phyloP scores from a whole-genome alignment of 1,139 yeast genomes.

The Saccharomyces uvarum region DNA sequence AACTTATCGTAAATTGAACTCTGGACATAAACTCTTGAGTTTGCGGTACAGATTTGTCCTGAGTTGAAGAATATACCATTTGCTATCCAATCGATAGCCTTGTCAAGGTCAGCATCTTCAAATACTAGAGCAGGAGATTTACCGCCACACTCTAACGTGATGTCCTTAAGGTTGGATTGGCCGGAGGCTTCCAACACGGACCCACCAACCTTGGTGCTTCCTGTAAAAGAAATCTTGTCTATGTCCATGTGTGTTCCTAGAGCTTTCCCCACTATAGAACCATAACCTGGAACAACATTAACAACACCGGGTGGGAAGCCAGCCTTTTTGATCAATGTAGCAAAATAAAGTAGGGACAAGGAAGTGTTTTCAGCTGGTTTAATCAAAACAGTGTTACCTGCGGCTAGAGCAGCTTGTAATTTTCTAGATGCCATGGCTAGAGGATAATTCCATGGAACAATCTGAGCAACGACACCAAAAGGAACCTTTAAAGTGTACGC shows the following conservation, averaged over 20 bases:
- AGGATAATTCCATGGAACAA: conserved; percentile 74
- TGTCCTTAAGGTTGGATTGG: conserved; percentile 55
- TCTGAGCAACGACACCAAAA: conserved; percentile 69
- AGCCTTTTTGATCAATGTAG: conserved; percentile 50
- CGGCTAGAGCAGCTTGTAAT: conserved; percentile 60
- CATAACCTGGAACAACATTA: conserved; percentile 51
- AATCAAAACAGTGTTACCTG: conserved; percentile 60
- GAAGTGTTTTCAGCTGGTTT: conserved; percentile 67
- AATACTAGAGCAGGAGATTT: conserved; percentile 70
- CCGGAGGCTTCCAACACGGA: conserved; percentile 52
- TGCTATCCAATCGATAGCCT: conserved; percentile 81
- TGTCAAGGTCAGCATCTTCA: conserved; percentile 68
- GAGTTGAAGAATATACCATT: conserved; percentile 75
- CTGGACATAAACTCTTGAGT: conserved; percentile 74
- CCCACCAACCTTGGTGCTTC: conserved; percentile 50
- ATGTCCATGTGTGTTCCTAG: conserved; percentile 50
- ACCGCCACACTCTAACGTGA: conserved; percentile 90
- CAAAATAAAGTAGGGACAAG: conserved; percentile 49
- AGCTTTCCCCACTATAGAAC: conserved; percentile 51
- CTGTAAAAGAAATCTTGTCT: conserved; percentile 63
- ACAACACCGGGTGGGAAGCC: conserved; percentile 71
- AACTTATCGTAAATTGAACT: conserved; percentile 58
- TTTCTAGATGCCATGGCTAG: conserved; percentile 66
- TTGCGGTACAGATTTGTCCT: conserved; percentile 90
- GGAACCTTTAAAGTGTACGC: conserved; percentile 82